These are phyloP conservation scores for Exophiala sp. DNA, from an alignment of 2,329 filamentous ascomycete species.

Conservation along the genomic window DNA sequence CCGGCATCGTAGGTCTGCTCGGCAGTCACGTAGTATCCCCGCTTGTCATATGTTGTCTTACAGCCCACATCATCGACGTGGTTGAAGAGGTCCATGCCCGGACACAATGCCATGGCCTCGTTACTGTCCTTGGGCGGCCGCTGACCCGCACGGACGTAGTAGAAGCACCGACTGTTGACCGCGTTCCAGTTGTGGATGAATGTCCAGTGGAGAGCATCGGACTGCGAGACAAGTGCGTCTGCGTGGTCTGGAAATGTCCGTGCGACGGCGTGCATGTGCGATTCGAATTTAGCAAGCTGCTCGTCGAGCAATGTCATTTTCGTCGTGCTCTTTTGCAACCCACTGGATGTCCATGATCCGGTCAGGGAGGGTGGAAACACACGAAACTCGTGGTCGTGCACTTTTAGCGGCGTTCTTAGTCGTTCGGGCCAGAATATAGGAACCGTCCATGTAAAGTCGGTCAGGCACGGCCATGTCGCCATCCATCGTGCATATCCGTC, in stretches of 20 bases:
- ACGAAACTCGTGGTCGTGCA: not conserved
- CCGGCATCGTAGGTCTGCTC: not conserved
- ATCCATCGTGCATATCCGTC: conserved; percentile 14
- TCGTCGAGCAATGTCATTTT: not conserved
- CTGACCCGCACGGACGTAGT: conserved; percentile 11
- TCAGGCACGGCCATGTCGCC: conserved; percentile 21
- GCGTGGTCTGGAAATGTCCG: not conserved
- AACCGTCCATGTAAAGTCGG: conserved; percentile 17
- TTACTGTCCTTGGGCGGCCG: conserved; percentile 13
- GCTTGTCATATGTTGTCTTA: conserved; percentile 5
- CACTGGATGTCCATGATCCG: not conserved
- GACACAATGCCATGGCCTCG: conserved; percentile 24
- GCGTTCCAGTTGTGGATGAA: conserved; percentile 21
- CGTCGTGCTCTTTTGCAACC: not conserved
- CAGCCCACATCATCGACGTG: conserved; percentile 9
- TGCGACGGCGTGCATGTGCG: not conserved
- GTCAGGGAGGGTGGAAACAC: conserved; percentile 9
- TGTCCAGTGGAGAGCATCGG: not conserved
- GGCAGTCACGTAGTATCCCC: conserved; percentile 6
- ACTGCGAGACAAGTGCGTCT: not conserved
- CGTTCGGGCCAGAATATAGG: conserved; percentile 16
- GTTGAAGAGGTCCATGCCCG: conserved; percentile 27
- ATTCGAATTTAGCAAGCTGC: conserved; percentile 3
- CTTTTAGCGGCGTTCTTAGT: not conserved
- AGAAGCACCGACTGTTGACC: conserved; percentile 24